Evolutionary conservation across 2,329 filamentous ascomycete species (phyloP).

Genomic region (Anthostomella pinea): DNA sequence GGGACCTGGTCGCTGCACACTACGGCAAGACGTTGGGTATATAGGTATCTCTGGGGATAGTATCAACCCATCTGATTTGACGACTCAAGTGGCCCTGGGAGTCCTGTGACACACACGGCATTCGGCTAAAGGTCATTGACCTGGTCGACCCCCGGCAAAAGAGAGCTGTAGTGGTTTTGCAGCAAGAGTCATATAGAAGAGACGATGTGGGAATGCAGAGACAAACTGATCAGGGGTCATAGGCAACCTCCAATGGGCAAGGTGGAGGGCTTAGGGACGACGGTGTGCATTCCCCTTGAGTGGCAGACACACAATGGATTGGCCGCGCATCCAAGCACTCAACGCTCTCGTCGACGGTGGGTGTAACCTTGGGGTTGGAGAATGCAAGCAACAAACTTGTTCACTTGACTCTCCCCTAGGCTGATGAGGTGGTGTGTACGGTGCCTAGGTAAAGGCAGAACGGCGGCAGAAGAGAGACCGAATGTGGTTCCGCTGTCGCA

Average conservation of each 20-base stretch:
- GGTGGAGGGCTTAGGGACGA: constrained; percentile 6
- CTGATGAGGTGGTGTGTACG: neutral
- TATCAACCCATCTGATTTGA: constrained; percentile 22
- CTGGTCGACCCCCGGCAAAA: constrained; percentile 15
- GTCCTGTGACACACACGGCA: constrained; percentile 22
- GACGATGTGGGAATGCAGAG: constrained; percentile 16
- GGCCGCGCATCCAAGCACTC: neutral
- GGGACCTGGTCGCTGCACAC: constrained; percentile 18
- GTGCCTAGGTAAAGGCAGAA: neutral
- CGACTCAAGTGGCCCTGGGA: constrained; percentile 15
- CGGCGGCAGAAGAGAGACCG: neutral
- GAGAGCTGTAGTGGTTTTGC: constrained; percentile 12
- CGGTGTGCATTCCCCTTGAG: neutral
- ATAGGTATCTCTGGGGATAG: constrained; percentile 12
- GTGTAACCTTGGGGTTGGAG: neutral
- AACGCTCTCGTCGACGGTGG: neutral
- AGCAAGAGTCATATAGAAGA: constrained; percentile 15
- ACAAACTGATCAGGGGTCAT: constrained; percentile 17
- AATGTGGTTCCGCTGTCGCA: neutral
- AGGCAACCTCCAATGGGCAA: constrained; percentile 16
- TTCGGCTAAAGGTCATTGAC: constrained; percentile 20
- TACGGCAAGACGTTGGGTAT: constrained; percentile 12
- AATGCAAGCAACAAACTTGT: neutral
- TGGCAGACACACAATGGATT: neutral
- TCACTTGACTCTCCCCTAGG: neutral